Percentiles rank a stretch among this genome's conserved stretches.
Conservation (phyloP, 2,329 filamentous ascomycete genomes). For the Bipolaris zeicola region DNA sequence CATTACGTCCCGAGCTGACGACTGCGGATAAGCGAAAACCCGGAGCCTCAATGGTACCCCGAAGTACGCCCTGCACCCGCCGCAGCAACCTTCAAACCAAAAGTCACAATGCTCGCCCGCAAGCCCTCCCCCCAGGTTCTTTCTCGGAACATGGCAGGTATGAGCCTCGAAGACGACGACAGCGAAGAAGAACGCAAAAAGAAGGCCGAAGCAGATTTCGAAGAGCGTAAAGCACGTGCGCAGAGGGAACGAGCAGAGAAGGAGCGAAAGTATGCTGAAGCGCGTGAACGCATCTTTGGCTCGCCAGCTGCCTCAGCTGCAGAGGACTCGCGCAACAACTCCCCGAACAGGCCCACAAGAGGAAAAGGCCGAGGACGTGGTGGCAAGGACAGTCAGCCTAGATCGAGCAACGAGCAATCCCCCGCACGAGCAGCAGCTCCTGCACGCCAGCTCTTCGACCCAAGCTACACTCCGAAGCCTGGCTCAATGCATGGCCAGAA, state of each 20-base stretch:
- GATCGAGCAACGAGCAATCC: constrained; percentile 47
- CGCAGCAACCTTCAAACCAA: constrained; percentile 75
- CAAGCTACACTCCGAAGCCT: constrained; percentile 70
- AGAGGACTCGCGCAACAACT: constrained; percentile 44
- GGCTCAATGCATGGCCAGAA: constrained; percentile 57
- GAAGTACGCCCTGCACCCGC: constrained; percentile 69
- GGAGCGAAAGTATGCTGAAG: constrained; percentile 87
- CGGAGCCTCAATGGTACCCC: constrained; percentile 76
- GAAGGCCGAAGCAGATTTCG: constrained; percentile 68
- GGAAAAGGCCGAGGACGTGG: constrained; percentile 48
- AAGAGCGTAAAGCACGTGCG: constrained; percentile 78
- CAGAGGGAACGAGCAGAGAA: constrained; percentile 85
- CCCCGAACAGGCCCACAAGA: constrained; percentile 38
- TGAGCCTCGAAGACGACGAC: constrained; percentile 60
- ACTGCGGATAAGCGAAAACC: constrained; percentile 65
- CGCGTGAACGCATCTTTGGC: constrained; percentile 84
- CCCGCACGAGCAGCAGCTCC: constrained; percentile 36
- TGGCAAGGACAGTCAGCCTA: constrained; percentile 46
- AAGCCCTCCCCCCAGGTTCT: constrained; percentile 71
- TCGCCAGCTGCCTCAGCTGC: constrained; percentile 51
- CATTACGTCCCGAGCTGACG: constrained; percentile 20
- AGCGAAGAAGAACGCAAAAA: constrained; percentile 67
- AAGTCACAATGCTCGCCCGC: constrained; percentile 83
- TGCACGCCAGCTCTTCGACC: constrained; percentile 75
- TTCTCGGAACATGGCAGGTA: constrained; percentile 59